Percentiles rank a stretch among this genome's conserved stretches.
Conservation (phyloP, 768 basidiomycete genomes). For the Trametes cubensis region DNA sequence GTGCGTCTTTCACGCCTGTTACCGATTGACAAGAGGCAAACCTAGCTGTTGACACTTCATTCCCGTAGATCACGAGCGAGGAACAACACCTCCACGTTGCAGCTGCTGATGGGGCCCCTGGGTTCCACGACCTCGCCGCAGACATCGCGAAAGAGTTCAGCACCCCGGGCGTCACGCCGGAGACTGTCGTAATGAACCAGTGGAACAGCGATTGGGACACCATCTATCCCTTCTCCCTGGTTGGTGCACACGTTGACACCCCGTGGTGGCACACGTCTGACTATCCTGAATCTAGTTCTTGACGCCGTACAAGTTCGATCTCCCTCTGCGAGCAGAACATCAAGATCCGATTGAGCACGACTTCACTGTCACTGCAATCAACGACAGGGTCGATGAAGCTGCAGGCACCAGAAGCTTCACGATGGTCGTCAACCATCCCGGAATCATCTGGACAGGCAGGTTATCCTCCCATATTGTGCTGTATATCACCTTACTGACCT, state of each 20-base stretch:
- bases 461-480: conserved; percentile 1
- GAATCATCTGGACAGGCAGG: conserved; percentile 84
- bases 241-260: conserved; percentile 36
- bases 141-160: conserved; percentile 66
- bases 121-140: conserved; percentile 62
- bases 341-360: conserved; percentile 30
- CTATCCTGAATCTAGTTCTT: conserved; percentile 60
- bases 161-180: conserved; percentile 41
- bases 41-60: conserved; percentile 6
- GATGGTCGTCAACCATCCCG: conserved; percentile 73
- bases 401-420: conserved; percentile 72
- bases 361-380: conserved; percentile 60
- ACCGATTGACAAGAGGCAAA: neutral
- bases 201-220: conserved; percentile 89
- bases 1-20: conserved; percentile 46
- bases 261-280: neutral
- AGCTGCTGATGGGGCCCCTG: conserved; percentile 80
- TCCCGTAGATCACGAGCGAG: conserved; percentile 62
- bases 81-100: conserved; percentile 82
- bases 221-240: conserved; percentile 78
- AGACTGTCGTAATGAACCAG: conserved; percentile 65
- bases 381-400: conserved; percentile 54
- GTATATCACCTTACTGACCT: neutral
- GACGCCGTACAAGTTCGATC: conserved; percentile 76
- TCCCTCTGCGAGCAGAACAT: conserved; percentile 48